These are phyloP conservation scores for Colletotrichum paranaense DNA, from an alignment of 2,329 filamentous ascomycete genomes.

Conservation along the genomic window DNA sequence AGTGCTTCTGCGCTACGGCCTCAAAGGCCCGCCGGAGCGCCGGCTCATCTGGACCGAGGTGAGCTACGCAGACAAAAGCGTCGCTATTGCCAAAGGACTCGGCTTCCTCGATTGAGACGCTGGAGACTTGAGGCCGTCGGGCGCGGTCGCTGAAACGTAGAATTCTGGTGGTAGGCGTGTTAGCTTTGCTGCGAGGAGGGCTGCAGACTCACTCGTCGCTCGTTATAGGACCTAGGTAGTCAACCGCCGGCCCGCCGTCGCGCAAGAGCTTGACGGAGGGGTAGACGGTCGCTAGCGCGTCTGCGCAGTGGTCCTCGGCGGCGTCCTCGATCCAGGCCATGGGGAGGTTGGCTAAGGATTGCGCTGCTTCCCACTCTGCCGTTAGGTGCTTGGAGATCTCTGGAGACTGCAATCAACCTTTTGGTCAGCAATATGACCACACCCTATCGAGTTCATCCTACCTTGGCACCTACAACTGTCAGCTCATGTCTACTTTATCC, in stretches of 20 bases:
- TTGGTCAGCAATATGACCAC: background rate
- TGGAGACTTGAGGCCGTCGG: constrained; percentile 39
- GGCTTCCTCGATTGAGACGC: constrained; percentile 37
- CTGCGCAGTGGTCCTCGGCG: background rate
- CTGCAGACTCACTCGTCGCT: constrained; percentile 10
- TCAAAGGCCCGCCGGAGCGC: constrained; percentile 38
- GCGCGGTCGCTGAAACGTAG: constrained; percentile 40
- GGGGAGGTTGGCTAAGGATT: constrained; percentile 10
- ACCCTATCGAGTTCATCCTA: background rate
- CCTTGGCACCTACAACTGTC: constrained; percentile 4
- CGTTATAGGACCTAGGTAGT: constrained; percentile 12
- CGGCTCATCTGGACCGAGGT: constrained; percentile 39
- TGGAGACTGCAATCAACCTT: background rate
- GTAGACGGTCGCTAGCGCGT: background rate
- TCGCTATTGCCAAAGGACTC: constrained; percentile 44
- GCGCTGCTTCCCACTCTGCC: constrained; percentile 8
- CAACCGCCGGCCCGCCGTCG: background rate
- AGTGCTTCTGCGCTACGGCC: constrained; percentile 41
- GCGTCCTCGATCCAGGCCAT: constrained; percentile 8
- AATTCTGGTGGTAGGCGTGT: constrained; percentile 35
- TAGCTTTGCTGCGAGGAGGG: background rate
- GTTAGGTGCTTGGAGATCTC: background rate
- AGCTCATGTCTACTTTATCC: background rate
- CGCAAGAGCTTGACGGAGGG: constrained; percentile 19
- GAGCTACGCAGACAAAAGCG: constrained; percentile 46